These are phyloP conservation scores for Arabis alpina DNA, from an alignment of 345 rosid species.

Conservation along the genomic window DNA sequence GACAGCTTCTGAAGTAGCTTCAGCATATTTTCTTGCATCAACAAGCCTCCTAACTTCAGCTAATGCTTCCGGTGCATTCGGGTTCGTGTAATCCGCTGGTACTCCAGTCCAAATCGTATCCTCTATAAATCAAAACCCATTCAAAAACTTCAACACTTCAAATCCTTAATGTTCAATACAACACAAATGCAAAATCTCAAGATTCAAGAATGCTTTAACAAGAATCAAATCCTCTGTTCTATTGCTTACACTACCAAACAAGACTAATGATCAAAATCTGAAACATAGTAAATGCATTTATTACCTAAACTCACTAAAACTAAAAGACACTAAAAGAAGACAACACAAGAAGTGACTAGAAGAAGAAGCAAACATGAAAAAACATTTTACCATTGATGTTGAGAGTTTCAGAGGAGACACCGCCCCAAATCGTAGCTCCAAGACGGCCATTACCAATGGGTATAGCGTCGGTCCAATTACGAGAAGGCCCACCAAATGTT, in stretches of 20 bases:
- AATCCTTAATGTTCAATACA: conserved; percentile 16
- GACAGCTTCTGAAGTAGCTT: conserved; percentile 73
- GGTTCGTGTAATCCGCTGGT: conserved; percentile 71
- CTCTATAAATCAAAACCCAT: conserved; percentile 50
- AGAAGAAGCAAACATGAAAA: background rate
- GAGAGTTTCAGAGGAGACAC: conserved; percentile 67
- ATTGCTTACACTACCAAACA: conserved; percentile 18
- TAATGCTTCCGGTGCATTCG: conserved; percentile 65
- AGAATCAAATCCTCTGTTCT: conserved; percentile 9
- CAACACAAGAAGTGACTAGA: background rate
- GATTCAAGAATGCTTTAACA: conserved; percentile 2
- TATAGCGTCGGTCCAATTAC: conserved; percentile 83
- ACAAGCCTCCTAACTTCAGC: conserved; percentile 73
- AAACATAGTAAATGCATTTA: conserved; percentile 30
- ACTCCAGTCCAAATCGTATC: conserved; percentile 91
- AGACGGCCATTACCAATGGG: conserved; percentile 92
- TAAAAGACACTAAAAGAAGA: background rate
- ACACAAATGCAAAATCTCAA: background rate
- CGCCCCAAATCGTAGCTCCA: conserved; percentile 96
- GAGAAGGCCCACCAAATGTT: conserved; percentile 67
- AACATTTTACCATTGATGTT: conserved; percentile 69
- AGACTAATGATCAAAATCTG: conserved; percentile 12
- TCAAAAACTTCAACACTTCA: background rate
- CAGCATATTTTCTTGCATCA: conserved; percentile 57
- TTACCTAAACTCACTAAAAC: conserved; percentile 18